These are phyloP conservation scores for Massarina eburnea DNA, from an alignment of 2,329 filamentous ascomycete genomes.

Conservation along the genomic window DNA sequence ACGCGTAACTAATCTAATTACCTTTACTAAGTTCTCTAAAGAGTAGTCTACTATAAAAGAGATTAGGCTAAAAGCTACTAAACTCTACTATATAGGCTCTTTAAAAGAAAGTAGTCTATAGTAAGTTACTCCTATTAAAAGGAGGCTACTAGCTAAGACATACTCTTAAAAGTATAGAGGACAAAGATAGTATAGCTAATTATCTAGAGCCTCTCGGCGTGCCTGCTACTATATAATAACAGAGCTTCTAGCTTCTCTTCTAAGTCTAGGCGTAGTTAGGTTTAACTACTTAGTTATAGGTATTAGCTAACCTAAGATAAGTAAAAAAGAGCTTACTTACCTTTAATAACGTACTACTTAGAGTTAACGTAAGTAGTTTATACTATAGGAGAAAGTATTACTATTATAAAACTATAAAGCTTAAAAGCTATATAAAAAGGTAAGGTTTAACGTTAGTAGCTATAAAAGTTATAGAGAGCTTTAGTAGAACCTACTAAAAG, in stretches of 20 bases:
- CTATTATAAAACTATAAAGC: constrained; percentile 4
- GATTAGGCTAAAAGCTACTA: constrained; percentile 2
- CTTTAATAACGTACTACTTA: background rate
- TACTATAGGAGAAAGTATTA: constrained; percentile 1
- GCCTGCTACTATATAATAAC: constrained; percentile 3
- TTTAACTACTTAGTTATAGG: background rate
- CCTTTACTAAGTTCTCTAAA: constrained; percentile 12
- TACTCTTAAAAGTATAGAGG: constrained; percentile 5
- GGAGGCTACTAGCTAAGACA: constrained; percentile 1
- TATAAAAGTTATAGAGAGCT: background rate
- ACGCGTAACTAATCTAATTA: constrained; percentile 8
- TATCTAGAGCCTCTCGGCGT: constrained; percentile 5
- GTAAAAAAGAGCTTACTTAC: background rate
- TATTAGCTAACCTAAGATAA: background rate
- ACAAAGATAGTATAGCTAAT: constrained; percentile 7
- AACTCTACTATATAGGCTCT: constrained; percentile 1
- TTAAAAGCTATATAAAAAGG: constrained; percentile 2
- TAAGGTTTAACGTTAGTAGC: too few relatives aligned
- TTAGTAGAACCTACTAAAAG: background rate
- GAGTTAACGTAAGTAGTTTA: background rate
- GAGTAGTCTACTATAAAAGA: constrained; percentile 4
- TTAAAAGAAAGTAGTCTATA: constrained; percentile 4
- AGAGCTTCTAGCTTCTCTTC: constrained; percentile 1
- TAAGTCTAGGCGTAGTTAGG: background rate
- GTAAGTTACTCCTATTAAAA: background rate